Conservation (phyloP, 1,284 basidiomycete genomes). For the Sphaerobolus stellatus region DNA sequence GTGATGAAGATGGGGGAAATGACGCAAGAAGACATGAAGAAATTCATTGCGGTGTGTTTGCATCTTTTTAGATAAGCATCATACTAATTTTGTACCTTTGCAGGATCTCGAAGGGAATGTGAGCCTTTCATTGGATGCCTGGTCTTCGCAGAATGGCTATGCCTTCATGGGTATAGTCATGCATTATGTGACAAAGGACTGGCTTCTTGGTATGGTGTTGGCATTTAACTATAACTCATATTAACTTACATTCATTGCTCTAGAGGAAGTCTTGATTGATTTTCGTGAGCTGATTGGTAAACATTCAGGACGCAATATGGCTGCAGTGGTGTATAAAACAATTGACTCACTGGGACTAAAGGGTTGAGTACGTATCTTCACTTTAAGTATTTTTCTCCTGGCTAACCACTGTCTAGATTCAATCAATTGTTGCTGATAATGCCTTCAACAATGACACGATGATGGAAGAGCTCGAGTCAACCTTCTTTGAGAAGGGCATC, state of each 20-base stretch:
- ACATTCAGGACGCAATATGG: constrained; percentile 16
- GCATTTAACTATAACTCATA: background rate
- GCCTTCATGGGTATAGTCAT: constrained; percentile 35
- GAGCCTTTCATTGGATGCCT: constrained; percentile 31
- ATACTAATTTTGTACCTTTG: constrained; percentile 1
- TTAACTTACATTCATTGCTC: background rate
- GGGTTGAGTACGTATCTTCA: constrained; percentile 2
- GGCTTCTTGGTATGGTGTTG: background rate
- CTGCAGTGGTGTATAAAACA: constrained; percentile 10
- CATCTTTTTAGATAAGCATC: background rate
- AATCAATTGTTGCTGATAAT: constrained; percentile 12
- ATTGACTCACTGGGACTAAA: constrained; percentile 7
- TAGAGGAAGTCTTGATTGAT: constrained; percentile 14
- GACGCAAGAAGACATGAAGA: constrained; percentile 22
- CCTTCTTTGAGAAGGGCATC: background rate
- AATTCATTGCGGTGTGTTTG: constrained; percentile 7
- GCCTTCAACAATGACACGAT: constrained; percentile 16
- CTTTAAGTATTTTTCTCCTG: background rate
- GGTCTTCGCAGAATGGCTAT: constrained; percentile 29
- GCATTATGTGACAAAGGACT: constrained; percentile 26
- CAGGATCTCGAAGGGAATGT: constrained; percentile 25
- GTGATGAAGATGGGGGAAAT: constrained; percentile 18
- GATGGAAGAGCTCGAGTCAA: constrained; percentile 2
- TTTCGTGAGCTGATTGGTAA: constrained; percentile 14
- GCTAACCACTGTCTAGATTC: background rate